Evolutionary conservation across 305 asterid species (phyloP).

Genomic region (Fraxinus latifolia): DNA sequence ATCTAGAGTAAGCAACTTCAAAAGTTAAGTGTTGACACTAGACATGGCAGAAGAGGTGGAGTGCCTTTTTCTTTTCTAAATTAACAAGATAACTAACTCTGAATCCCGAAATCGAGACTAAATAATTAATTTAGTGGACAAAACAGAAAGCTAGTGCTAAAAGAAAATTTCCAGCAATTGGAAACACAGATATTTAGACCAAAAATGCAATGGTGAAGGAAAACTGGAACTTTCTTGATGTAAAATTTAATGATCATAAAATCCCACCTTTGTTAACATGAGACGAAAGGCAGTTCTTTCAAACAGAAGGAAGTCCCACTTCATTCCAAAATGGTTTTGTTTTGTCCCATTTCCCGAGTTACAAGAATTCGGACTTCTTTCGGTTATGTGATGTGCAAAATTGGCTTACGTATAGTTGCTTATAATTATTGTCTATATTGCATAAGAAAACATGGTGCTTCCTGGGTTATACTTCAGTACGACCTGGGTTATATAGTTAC

Average conservation of each 20-base stretch:
- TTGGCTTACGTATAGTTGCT: neutral
- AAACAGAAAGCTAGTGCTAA: neutral
- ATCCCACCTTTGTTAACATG: neutral
- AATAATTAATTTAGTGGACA: neutral
- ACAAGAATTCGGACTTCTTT: neutral
- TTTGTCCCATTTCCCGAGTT: neutral
- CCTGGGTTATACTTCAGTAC: neutral
- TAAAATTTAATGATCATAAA: too few species aligned
- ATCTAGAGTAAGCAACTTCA: neutral
- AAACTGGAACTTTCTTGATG: neutral
- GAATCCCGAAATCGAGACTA: neutral
- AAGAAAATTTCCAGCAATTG: neutral
- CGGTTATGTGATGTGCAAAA: neutral
- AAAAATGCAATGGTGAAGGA: neutral
- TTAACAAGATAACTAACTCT: neutral
- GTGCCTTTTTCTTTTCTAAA: neutral
- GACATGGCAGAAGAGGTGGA: neutral
- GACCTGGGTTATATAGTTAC: neutral
- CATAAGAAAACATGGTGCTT: neutral
- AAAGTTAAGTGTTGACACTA: neutral
- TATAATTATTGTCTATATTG: neutral
- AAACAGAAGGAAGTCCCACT: neutral
- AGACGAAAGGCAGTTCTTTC: neutral
- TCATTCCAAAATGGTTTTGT: neutral
- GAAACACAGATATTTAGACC: neutral